Evolutionary conservation across 2,329 filamentous ascomycete species (phyloP), one percentile per base, ranked within the genome.

Genomic region (Cryphonectria carpinicola): DNA sequence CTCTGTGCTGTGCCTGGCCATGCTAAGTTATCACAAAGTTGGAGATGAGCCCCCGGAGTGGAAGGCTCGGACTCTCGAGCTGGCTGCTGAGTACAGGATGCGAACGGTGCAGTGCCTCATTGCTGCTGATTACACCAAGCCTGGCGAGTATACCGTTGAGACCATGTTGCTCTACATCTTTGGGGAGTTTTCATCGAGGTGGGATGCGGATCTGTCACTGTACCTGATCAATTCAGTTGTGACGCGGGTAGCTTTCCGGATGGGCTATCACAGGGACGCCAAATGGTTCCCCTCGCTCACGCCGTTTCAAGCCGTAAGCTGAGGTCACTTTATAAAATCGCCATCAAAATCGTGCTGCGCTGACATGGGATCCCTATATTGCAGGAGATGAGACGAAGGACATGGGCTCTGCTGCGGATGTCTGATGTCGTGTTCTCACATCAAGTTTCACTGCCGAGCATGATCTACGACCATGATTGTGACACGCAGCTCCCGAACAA

Each of bases 21-120:
- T 95, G 84, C 86, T 94, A 76, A 94, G 92, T 69, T 95, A 94
- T 76, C 87, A 92, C 77, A 90, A 92, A 78, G 90, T 92, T 64
- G 92, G 92, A 2, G 93, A 95, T 74, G 93, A 95, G 80, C 93
- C 93, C 39, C 85, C 90, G 1, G 92, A 95, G 79, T 94, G 92
- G 86, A 89, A 88, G 76, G 92, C 90, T n/a, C 86, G 85, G 61
- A 84, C 86, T 4, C 77, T 89, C 62, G 88, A 90, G 66, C 74
- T 90, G 74, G 88, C 89, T 14, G 82, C 85, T 22, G 86, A 90
- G 73, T 95, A 92, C 77, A 87, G 92, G 35, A 79, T 90, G 69
- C 86, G 92, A 65, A 94, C 92, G 10, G 92, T 94, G 10, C 93
- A 96, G 80, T 94, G 92, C 75, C 84, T 96, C 39, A 84, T 93